Conservation (phyloP, 768 basidiomycete genomes). For the Lactarius hatsudake region DNA sequence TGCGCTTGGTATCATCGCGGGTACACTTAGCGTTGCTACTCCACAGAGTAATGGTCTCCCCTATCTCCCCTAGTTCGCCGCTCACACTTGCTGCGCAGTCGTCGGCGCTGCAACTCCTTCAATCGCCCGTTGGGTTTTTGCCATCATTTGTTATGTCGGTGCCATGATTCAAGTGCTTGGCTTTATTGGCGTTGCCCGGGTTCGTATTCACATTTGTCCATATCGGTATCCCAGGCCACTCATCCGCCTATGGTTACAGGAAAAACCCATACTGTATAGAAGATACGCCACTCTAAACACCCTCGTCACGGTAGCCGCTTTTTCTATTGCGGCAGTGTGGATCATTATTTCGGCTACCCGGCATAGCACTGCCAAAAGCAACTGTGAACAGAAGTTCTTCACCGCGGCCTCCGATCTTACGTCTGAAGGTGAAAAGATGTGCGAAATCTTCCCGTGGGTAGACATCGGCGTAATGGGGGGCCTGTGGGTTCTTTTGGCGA, state of each 20-base stretch:
- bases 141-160: conserved; percentile 69
- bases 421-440: conserved; percentile 67
- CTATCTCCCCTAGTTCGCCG: background rate
- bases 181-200: conserved; percentile 79
- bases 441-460: conserved; percentile 90
- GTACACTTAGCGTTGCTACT: conserved; percentile 71
- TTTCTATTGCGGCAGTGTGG: conserved; percentile 79
- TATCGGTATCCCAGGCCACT: background rate
- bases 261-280: conserved; percentile 61
- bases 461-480: conserved; percentile 89
- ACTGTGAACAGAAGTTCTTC: conserved; percentile 65
- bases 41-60: conserved; percentile 60
- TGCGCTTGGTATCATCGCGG: conserved; percentile 59
- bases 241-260: conserved; percentile 40
- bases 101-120: conserved; percentile 84
- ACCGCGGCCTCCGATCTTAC: conserved; percentile 35
- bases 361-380: conserved; percentile 66
- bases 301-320: conserved; percentile 52
- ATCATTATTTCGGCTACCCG: conserved; percentile 74
- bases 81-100: conserved; percentile 45
- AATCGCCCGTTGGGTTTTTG: conserved; percentile 72
- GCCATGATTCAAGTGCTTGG: conserved; percentile 79
- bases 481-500: conserved; percentile 77
- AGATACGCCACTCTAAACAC: conserved; percentile 69
- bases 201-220: conserved; percentile 34